These are phyloP conservation scores for Lolium perenne DNA, from an alignment of 176 grass and related monocot genomes.

Conservation along the genomic window DNA sequence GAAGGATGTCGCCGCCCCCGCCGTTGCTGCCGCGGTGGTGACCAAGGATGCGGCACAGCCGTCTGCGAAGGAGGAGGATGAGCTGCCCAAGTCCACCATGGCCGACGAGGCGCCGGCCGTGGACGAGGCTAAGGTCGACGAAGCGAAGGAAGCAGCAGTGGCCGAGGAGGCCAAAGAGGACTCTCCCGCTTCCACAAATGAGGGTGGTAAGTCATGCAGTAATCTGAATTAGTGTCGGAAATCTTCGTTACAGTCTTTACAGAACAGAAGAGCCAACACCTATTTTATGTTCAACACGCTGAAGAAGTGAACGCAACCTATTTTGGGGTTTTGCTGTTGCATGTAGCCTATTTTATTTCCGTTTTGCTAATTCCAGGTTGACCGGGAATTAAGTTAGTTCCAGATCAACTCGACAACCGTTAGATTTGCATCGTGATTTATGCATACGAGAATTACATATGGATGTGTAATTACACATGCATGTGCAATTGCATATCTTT, in stretches of 20 bases:
- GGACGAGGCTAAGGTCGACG: not conserved
- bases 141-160: slow-evolving; percentile 7
- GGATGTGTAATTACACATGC: no score
- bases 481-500: no score
- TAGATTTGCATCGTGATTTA: no score
- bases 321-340: not conserved
- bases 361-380: no score
- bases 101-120: not conserved
- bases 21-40: not conserved
- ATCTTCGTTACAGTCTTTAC: not conserved
- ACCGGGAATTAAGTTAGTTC: no score
- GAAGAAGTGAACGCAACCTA: no score
- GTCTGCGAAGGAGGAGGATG: slow-evolving; percentile 14
- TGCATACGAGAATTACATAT: no score
- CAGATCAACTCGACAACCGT: no score
- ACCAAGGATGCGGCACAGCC: not conserved
- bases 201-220: slow-evolving; percentile 9
- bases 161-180: not conserved
- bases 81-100: slow-evolving; percentile 45
- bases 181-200: slow-evolving; percentile 20
- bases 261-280: not conserved
- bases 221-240: not conserved
- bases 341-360: not conserved
- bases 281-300: not conserved
- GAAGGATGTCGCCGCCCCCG: not conserved